phyloP scores from a whole-genome alignment of 352 stramenopile genomes.

The Phytophthora fragariae region DNA sequence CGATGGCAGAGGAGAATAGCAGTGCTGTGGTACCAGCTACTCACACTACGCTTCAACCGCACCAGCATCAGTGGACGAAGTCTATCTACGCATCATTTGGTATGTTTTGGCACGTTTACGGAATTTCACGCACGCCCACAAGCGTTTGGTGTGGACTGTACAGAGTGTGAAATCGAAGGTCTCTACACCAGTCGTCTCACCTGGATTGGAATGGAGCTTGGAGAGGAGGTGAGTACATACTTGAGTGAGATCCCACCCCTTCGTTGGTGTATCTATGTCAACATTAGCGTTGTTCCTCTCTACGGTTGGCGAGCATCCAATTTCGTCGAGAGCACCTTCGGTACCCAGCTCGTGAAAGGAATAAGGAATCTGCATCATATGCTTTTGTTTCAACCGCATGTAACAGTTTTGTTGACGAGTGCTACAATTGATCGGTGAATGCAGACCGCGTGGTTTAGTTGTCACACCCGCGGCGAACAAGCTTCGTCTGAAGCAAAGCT shows the following conservation, averaged over 20 bases:
- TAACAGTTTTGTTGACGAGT: background rate
- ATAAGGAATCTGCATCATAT: background rate
- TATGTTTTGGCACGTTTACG: background rate
- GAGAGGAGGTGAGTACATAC: background rate
- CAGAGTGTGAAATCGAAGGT: background rate
- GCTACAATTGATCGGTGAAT: background rate
- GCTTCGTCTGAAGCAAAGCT: background rate
- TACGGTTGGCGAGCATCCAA: background rate
- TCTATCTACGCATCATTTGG: constrained; percentile 38
- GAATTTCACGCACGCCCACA: background rate
- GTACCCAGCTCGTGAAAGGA: background rate
- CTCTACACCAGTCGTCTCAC: background rate
- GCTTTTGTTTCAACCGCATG: background rate
- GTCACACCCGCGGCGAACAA: background rate
- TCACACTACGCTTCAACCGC: constrained; percentile 15
- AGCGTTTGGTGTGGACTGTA: background rate
- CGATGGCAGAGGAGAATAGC: constrained; percentile 14
- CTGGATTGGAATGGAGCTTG: background rate
- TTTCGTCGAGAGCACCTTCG: background rate
- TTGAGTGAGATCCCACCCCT: background rate
- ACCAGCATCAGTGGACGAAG: constrained; percentile 34
- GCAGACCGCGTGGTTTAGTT: background rate
- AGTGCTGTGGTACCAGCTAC: constrained; percentile 12
- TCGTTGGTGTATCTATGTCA: background rate
- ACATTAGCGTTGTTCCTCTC: background rate